Base-by-base conservation (phyloP, 2,329 filamentous ascomycete genomes). In the Gaeumannomyces tritici region DNA sequence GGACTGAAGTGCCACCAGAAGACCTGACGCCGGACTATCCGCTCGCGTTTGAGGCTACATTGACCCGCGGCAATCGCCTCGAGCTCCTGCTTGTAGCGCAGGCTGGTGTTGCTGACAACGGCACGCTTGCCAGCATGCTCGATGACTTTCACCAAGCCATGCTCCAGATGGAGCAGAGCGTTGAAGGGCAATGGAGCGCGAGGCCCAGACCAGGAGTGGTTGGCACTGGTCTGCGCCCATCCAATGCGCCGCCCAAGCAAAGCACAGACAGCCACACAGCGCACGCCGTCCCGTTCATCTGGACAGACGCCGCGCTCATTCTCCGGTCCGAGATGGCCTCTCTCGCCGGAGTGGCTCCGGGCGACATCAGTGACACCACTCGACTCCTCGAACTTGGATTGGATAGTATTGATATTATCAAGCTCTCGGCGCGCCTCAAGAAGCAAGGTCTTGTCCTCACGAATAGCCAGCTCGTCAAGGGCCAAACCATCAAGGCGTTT, bases 391-490 rank as follows among this genome's bases (percentile, higher is more conserved):
- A 93, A 67, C 80, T 97, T 35, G 93, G 93, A 0, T 80, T 97
- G 8, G 93, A 97, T 76, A 96, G 93, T 69, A 96, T 97, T 63
- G 93, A 97, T 73, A 84, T 89, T 1, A 93, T 97, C 72, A 96
- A 91, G 68, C 76, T 97, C 0, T 89, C 90, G 0, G 87, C 91
- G 0, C 82, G 86, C 61, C 78, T 96, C 2, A 89, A 83, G 65
- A 83, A 80, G 57, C 73, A 75, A 5, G 82, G 81, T 0, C 75
- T 95, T 26, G 70, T 76, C 0, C 72, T 96, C 13, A 77, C 87
- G 0, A 85, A 93, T n/a, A 90, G 90, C 66, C 79, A 81, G n/a
- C 87, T 97, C 27, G 89, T 96, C 80, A 87, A 83, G 61, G 80
- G 80, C 4, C 85, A 89, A 61, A 91, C 83, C 0, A 87, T 96